A percentile compares a stretch with the other conserved stretches of the same genome.
These are phyloP conservation scores for Strobilomyces confusus DNA, from an alignment of 768 basidiomycete genomes.

Conservation along the genomic window DNA sequence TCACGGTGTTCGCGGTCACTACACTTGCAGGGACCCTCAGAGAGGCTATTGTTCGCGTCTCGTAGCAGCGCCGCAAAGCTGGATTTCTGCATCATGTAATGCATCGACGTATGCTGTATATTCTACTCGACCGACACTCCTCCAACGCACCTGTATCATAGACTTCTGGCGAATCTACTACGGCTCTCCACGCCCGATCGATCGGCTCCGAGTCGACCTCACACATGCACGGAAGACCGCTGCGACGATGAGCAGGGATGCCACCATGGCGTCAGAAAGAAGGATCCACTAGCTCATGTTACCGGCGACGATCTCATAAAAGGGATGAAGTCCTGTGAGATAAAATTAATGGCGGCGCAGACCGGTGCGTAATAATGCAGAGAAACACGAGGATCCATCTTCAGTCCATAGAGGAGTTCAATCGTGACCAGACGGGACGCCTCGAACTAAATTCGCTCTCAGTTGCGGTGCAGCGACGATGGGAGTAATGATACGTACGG, in stretches of 20 bases:
- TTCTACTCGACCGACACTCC: not conserved
- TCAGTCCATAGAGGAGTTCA: conserved; percentile 89
- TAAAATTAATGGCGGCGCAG: conserved; percentile 85
- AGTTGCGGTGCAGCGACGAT: not conserved
- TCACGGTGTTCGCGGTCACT: conserved; percentile 6
- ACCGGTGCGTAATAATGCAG: conserved; percentile 96
- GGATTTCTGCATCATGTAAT: not conserved
- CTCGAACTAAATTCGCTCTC: conserved; percentile 61
- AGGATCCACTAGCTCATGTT: conserved; percentile 68
- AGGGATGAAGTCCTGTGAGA: conserved; percentile 84
- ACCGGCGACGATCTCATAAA: conserved; percentile 55
- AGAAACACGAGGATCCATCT: conserved; percentile 96
- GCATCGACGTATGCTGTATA: not conserved
- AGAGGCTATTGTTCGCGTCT: not conserved
- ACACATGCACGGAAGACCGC: conserved; percentile 86
- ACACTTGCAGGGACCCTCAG: not conserved
- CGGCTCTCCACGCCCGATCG: conserved; percentile 48
- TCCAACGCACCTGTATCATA: too few relatives aligned
- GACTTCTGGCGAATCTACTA: conserved; percentile 73
- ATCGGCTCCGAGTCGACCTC: conserved; percentile 66
- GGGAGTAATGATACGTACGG: conserved; percentile 36
- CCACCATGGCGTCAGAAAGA: conserved; percentile 78
- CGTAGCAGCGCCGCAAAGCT: not conserved
- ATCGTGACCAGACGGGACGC: conserved; percentile 95
- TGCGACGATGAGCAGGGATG: conserved; percentile 87